A percentile compares a stretch with the other conserved stretches of the same genome.
Evolutionary conservation across 2,329 filamentous ascomycete genomes (phyloP).

Genomic region (Colletotrichum karsti): DNA sequence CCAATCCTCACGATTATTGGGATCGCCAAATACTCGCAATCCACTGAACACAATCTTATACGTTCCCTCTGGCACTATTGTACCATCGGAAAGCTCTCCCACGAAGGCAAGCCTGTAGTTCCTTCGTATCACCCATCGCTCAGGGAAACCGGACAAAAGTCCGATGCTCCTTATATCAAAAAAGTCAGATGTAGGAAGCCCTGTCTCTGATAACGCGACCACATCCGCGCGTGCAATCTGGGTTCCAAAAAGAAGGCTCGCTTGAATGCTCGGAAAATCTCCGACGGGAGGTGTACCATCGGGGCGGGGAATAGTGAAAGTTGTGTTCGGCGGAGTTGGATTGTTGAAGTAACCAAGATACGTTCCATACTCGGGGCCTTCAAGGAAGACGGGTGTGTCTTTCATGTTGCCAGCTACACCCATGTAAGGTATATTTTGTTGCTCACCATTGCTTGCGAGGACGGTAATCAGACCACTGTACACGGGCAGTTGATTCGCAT

Average conservation of each 20-base stretch:
- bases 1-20: not conserved
- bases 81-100: constrained; percentile 34
- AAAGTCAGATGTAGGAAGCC: constrained; percentile 13
- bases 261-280: not conserved
- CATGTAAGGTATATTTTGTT: constrained; percentile 48
- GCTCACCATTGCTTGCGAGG: constrained; percentile 44
- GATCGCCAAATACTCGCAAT: constrained; percentile 35
- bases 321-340: constrained; percentile 29
- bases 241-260: constrained; percentile 24
- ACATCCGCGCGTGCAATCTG: constrained; percentile 31
- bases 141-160: constrained; percentile 28
- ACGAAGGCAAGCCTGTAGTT: constrained; percentile 15
- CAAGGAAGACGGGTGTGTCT: constrained; percentile 4
- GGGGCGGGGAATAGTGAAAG: constrained; percentile 35
- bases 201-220: constrained; percentile 13
- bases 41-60: constrained; percentile 34
- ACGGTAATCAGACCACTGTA: constrained; percentile 53
- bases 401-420: constrained; percentile 42
- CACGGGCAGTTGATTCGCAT: constrained; percentile 43
- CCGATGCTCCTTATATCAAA: constrained; percentile 33
- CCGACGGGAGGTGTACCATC: not conserved
- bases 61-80: constrained; percentile 32
- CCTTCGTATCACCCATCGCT: not conserved
- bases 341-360: constrained; percentile 12
- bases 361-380: constrained; percentile 14